Conservation (phyloP, 257 asterid species). For the Primulina tabacum region DNA sequence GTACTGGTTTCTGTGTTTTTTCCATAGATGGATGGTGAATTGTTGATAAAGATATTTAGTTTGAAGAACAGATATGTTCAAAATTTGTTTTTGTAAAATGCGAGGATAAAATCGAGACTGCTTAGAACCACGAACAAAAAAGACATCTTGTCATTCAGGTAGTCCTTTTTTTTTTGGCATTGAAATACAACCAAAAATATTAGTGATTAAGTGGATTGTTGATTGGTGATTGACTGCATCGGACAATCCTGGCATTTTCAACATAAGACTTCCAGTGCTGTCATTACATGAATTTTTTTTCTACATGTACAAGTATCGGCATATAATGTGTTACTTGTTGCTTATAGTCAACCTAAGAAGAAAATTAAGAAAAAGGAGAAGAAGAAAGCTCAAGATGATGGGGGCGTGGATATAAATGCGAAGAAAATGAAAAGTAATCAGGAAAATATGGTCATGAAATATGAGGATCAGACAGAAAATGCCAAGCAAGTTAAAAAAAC, state of each 20-base stretch:
- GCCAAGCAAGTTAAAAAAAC: constrained; percentile 27
- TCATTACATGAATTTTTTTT: neutral
- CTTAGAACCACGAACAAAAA: neutral
- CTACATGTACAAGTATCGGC: constrained; percentile 30
- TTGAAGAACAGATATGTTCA: neutral
- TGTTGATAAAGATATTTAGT: neutral
- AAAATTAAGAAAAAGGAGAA: constrained; percentile 45
- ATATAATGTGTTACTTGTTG: constrained; percentile 29
- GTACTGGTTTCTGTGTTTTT: neutral
- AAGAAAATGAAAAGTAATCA: constrained; percentile 25
- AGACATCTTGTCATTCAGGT: neutral
- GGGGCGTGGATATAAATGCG: constrained; percentile 12
- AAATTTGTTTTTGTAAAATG: neutral
- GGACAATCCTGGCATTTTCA: constrained; percentile 12
- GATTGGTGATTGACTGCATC: constrained; percentile 6
- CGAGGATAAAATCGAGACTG: neutral
- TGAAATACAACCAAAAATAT: neutral
- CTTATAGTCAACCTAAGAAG: constrained; percentile 36
- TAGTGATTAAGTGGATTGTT: neutral
- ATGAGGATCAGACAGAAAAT: constrained; percentile 29
- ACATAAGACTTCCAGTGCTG: constrained; percentile 7
- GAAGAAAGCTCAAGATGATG: constrained; percentile 38
- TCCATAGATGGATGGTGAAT: neutral
- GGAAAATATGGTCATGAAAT: constrained; percentile 21
- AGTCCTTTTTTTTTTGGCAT: neutral